Evolutionary conservation across 768 basidiomycete species (phyloP).

Genomic region (Phaeotremella skinneri): DNA sequence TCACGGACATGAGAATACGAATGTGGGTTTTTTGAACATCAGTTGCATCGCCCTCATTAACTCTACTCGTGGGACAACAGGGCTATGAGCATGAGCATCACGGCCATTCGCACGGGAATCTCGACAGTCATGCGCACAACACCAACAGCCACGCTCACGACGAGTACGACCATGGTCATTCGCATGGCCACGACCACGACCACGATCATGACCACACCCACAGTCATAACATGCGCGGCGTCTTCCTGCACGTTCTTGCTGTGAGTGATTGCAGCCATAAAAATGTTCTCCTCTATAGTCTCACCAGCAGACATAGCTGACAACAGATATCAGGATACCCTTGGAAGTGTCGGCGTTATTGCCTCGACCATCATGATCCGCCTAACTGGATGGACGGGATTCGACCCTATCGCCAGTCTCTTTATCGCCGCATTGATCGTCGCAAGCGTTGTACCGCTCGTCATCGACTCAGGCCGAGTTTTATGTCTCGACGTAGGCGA

Average conservation of each 20-base stretch:
- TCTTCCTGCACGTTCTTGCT: constrained; percentile 73
- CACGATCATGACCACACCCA: constrained; percentile 63
- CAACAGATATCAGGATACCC: constrained; percentile 65
- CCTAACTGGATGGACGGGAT: constrained; percentile 96
- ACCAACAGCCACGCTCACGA: constrained; percentile 26
- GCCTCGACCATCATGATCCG: constrained; percentile 93
- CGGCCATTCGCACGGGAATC: constrained; percentile 32
- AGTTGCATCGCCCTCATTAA: constrained; percentile 19
- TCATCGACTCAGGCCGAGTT: constrained; percentile 86
- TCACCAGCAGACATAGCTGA: background rate
- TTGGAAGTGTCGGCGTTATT: constrained; percentile 97
- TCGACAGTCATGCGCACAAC: constrained; percentile 20
- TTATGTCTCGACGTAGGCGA: constrained; percentile 79
- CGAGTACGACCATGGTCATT: constrained; percentile 33
- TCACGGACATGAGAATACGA: constrained; percentile 16
- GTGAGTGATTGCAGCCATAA: constrained; percentile 5
- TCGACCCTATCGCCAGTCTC: constrained; percentile 94
- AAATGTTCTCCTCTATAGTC: background rate
- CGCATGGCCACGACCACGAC: constrained; percentile 49
- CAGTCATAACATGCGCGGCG: constrained; percentile 98
- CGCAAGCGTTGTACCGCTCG: constrained; percentile 90
- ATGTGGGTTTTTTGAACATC: constrained; percentile 13
- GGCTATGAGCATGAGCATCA: constrained; percentile 13
- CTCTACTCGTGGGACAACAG: constrained; percentile 3
- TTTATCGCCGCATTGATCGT: constrained; percentile 95